Evolutionary conservation across 2,329 filamentous ascomycete species (phyloP), one percentile per base, ranked within the genome.

Genomic region (Elsinoe fawcettii): DNA sequence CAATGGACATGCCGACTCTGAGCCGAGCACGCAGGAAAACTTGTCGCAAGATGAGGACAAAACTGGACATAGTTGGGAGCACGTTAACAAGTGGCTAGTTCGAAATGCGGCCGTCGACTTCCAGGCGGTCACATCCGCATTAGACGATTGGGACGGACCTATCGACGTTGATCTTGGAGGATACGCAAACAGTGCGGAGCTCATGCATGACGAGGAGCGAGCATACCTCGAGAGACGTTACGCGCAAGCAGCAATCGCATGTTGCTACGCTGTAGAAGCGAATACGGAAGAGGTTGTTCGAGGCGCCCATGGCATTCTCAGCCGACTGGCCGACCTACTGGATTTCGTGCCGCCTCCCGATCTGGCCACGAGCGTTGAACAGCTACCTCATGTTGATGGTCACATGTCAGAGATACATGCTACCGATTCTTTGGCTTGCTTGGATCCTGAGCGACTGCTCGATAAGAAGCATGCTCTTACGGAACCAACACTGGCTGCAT

Each of bases 81-180:
- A 80, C 61, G 75, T 86, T 3, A 81, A 87, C 55, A 75, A 79
- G 56, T 91, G 87, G 86, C 75, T 92, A 37, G 75, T 80, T 12
- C 66, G 72, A 2, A 80, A 83, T 60, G 83, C 86, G 0, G 74
- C 75, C 3, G 75, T 74, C 18, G 79, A 82, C 14, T 86, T 88
- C 77, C 73, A 70, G 23, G 73, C 83, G n/a, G 80, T 82, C n/a
- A 75, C 84, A 30, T 76, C 77, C 51, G 83, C 80, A 6, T 74
- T 90, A 32, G 79, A 84, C 60, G 80, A 87, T 61, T 92, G 87
- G 87, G 82, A 85, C 63, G 88, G 87, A 0, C 86, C 87, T 0
- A 74, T 75, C 5, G 87, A 91, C 65, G 77, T 86, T 47, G 85
- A 90, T 62, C 68, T 89, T 3, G 85, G 84, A 2, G 80, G 79